Conservation (phyloP, 345 rosid genomes). For the Corymbia maculata region DNA sequence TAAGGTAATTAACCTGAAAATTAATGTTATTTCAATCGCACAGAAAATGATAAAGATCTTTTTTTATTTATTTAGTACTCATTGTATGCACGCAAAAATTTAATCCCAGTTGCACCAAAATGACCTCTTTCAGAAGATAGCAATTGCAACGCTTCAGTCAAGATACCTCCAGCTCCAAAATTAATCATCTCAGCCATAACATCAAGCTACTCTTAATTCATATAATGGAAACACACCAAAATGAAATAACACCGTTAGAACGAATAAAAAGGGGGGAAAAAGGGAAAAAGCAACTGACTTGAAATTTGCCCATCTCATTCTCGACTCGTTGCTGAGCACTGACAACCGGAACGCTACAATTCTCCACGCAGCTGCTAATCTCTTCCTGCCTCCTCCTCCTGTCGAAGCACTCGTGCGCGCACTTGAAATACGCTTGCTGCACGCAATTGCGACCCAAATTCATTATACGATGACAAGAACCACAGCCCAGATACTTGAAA, state of each 20-base stretch:
- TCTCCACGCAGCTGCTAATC: constrained; percentile 63
- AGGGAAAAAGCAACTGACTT: constrained; percentile 28
- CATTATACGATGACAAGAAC: not conserved
- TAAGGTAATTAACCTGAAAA: not conserved
- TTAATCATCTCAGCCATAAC: not conserved
- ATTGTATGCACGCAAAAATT: not conserved
- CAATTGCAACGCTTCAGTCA: not conserved
- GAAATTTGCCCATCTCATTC: constrained; percentile 83
- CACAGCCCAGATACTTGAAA: not conserved
- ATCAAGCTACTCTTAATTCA: not conserved
- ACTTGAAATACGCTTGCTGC: constrained; percentile 97
- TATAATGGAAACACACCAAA: not conserved
- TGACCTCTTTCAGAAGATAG: not conserved
- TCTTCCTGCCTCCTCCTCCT: constrained; percentile 68
- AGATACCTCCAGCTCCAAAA: not conserved
- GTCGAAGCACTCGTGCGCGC: constrained; percentile 90
- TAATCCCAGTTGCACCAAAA: not conserved
- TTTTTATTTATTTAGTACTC: not conserved
- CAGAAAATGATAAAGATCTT: not conserved
- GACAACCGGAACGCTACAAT: constrained; percentile 72
- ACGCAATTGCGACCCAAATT: not conserved
- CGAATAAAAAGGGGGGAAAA: not conserved
- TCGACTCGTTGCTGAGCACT: constrained; percentile 74
- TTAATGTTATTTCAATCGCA: not conserved
- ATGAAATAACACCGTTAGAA: not conserved